Evolutionary conservation across 208 protist genomes (phyloP).

Genomic region (Trypanosoma caninum): DNA sequence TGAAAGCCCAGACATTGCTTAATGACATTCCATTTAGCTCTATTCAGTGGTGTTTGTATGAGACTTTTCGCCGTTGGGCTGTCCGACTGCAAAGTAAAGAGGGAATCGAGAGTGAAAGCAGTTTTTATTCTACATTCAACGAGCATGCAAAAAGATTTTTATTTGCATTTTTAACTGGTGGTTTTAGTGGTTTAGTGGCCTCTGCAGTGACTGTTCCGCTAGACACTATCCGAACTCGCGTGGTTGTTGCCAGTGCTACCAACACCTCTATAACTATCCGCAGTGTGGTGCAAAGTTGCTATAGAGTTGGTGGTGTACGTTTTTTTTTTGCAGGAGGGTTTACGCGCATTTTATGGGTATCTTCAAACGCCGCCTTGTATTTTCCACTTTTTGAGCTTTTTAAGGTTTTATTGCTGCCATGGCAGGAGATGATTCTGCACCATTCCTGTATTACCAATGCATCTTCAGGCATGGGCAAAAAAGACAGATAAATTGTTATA

Average conservation of each 20-base stretch:
- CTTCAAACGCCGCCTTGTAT: slow-evolving; percentile 75
- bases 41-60: slow-evolving; percentile 76
- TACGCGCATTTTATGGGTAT: slow-evolving; percentile 78
- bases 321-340: slow-evolving; percentile 62
- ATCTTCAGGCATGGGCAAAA: background rate
- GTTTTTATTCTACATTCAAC: background rate
- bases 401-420: slow-evolving; percentile 8
- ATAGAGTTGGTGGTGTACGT: slow-evolving; percentile 42
- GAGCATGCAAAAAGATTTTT: slow-evolving; percentile 37
- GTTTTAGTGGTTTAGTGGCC: slow-evolving; percentile 69
- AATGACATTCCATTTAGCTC: slow-evolving; percentile 83
- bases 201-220: slow-evolving; percentile 68
- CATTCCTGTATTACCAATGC: too few species aligned
- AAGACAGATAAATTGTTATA: background rate
- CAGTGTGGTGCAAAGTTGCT: slow-evolving; percentile 35
- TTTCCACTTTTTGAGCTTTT: slow-evolving; percentile 71
- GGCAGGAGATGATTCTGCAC: slow-evolving; percentile 13
- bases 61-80: slow-evolving; percentile 63
- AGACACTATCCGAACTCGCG: slow-evolving; percentile 74
- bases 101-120: background rate
- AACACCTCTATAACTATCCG: slow-evolving; percentile 30
- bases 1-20: slow-evolving; percentile 64
- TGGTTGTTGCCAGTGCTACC: slow-evolving; percentile 42
- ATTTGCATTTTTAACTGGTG: slow-evolving; percentile 61
- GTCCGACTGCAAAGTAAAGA: slow-evolving; percentile 1